phyloP scores from a whole-genome alignment of 495 filamentous ascomycete genomes.

The Penicillium diatomitis region DNA sequence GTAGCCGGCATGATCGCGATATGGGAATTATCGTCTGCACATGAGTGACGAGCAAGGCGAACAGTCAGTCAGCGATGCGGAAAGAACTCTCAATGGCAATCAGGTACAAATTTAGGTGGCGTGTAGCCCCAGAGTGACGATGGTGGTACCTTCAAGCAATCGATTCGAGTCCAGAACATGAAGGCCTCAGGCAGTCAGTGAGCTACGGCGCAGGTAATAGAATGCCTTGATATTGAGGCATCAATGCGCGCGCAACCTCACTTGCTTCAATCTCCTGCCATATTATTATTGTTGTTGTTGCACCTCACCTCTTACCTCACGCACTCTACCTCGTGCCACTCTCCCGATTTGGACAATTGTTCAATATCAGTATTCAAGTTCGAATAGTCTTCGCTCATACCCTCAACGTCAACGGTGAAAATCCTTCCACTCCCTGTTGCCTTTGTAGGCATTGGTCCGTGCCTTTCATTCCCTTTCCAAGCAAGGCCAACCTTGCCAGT shows the following conservation, averaged over 20 bases:
- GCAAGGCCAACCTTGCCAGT: conserved; percentile 12
- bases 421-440: conserved; percentile 2
- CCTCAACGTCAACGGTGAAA: not conserved
- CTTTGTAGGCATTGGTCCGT: conserved; percentile 10
- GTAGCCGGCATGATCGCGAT: conserved; percentile 33
- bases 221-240: conserved; percentile 8
- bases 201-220: not conserved
- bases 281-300: conserved; percentile 12
- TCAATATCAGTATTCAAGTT: not conserved
- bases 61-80: conserved; percentile 7
- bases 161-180: conserved; percentile 30
- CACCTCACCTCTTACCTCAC: conserved; percentile 6
- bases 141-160: conserved; percentile 22
- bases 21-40: conserved; percentile 8
- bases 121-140: conserved; percentile 21
- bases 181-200: conserved; percentile 21
- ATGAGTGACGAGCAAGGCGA: conserved; percentile 9
- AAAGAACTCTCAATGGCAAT: conserved; percentile 1
- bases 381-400: no score
- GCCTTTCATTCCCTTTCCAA: conserved; percentile 13
- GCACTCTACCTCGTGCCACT: not conserved
- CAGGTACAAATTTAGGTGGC: conserved; percentile 3
- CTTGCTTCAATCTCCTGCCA: conserved; percentile 16
- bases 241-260: conserved; percentile 8
- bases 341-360: conserved; percentile 3